A percentile compares a stretch with the other conserved stretches of the same genome.
Conservation (phyloP, 2,329 filamentous ascomycete species). For the Lachnellula hyalina region DNA sequence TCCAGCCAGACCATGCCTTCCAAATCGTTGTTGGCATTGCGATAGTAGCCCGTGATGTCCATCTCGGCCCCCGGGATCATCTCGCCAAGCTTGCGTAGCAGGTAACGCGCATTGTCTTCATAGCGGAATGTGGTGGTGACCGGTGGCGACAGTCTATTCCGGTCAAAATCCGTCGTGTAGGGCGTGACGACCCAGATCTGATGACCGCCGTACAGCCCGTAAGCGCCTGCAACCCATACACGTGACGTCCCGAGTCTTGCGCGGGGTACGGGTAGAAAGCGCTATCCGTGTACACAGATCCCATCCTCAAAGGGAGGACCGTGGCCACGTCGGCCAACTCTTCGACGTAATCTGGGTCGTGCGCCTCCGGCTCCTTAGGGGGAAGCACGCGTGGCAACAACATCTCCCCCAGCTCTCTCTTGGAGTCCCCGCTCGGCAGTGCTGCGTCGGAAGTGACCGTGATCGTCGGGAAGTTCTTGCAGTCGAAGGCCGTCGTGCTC, state of each 20-base stretch:
- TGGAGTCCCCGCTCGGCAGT: no score
- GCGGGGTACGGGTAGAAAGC: neutral
- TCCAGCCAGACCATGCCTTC: neutral
- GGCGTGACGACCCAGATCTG: neutral
- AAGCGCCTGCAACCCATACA: neutral
- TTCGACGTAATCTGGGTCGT: neutral
- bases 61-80: neutral
- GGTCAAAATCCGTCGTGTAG: neutral
- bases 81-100: neutral
- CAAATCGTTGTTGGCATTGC: neutral
- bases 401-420: neutral
- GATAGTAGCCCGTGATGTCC: neutral
- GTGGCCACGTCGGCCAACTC: neutral
- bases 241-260: neutral
- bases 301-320: neutral
- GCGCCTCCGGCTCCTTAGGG: neutral
- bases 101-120: neutral
- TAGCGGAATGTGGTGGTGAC: neutral
- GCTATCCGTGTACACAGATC: neutral
- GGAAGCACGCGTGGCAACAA: neutral
- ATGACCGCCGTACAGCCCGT: neutral
- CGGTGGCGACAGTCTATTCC: no score
- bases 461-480: neutral
- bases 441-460: neutral
- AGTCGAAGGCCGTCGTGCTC: neutral